These are phyloP conservation scores for Porogramme epimiltina DNA, from an alignment of 1,284 basidiomycete genomes.

Conservation along the genomic window DNA sequence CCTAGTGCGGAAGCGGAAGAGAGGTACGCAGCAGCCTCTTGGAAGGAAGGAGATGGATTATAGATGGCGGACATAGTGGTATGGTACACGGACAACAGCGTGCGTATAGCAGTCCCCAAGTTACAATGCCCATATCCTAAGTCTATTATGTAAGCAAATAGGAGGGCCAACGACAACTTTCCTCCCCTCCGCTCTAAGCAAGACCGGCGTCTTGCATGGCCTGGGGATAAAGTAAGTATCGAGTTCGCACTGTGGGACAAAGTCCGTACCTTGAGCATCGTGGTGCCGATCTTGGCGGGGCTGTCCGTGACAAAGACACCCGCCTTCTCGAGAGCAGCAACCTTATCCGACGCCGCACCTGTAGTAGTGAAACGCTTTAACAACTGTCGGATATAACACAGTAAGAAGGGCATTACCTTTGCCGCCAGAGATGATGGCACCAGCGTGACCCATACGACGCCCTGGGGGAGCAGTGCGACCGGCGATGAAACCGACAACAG, in stretches of 20 bases:
- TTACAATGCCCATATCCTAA: slow-evolving; percentile 20
- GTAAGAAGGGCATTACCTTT: slow-evolving; percentile 61
- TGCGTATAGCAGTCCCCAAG: slow-evolving; percentile 7
- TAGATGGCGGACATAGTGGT: slow-evolving; percentile 30
- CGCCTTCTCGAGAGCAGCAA: slow-evolving; percentile 90
- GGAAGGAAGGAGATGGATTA: slow-evolving; percentile 53
- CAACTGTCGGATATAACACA: too few relatives aligned
- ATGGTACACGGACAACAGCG: slow-evolving; percentile 19
- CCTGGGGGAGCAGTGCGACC: slow-evolving; percentile 97
- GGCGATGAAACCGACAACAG: slow-evolving; percentile 98
- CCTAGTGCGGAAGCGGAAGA: slow-evolving; percentile 54
- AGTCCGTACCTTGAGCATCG: slow-evolving; percentile 81
- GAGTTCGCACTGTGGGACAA: neutral
- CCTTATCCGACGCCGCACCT: slow-evolving; percentile 95
- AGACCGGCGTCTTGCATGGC: slow-evolving; percentile 87
- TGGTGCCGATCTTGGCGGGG: slow-evolving; percentile 90
- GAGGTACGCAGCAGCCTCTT: slow-evolving; percentile 65
- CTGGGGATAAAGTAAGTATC: slow-evolving; percentile 36
- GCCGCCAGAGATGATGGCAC: slow-evolving; percentile 97
- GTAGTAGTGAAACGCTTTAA: slow-evolving; percentile 1
- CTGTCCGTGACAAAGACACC: slow-evolving; percentile 95
- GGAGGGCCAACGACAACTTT: slow-evolving; percentile 6
- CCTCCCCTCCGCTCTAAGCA: slow-evolving; percentile 45
- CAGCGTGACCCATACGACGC: slow-evolving; percentile 97
- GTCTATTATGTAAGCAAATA: slow-evolving; percentile 34